A percentile compares a stretch with the other conserved stretches of the same genome.
Evolutionary conservation across 2,329 filamentous ascomycete genomes (phyloP).

Genomic region (Cryphonectria naterciae): DNA sequence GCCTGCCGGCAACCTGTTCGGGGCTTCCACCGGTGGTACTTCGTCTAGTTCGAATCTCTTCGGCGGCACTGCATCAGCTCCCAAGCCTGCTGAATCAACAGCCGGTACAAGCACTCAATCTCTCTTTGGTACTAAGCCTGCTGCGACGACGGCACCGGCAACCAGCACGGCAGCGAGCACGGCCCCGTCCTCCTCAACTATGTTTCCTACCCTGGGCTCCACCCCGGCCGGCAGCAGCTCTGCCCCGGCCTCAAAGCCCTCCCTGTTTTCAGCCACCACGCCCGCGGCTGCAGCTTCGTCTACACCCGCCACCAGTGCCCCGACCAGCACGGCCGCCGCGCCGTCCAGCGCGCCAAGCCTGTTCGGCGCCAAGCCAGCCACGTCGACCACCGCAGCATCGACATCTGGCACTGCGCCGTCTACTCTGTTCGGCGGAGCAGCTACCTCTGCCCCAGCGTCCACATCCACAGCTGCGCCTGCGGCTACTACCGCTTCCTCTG

Average conservation of each 20-base stretch:
- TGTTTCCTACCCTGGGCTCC: conserved; percentile 28
- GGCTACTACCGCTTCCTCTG: conserved; percentile 31
- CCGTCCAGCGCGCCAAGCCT: conserved; percentile 35
- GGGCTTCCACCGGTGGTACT: conserved; percentile 10
- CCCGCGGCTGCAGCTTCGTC: conserved; percentile 32
- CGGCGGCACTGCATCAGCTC: conserved; percentile 25
- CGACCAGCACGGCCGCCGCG: conserved; percentile 32
- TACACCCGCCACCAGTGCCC: conserved; percentile 16
- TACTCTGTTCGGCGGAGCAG: conserved; percentile 34
- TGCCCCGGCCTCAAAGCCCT: conserved; percentile 31
- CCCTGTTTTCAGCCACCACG: conserved; percentile 36
- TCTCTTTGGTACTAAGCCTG: conserved; percentile 49
- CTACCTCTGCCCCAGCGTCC: conserved; percentile 34
- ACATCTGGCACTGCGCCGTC: conserved; percentile 17
- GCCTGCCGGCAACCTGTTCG: conserved; percentile 26
- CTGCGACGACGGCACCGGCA: conserved; percentile 41
- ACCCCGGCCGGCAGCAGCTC: conserved; percentile 18
- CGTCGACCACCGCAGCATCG: conserved; percentile 29
- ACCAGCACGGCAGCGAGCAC: conserved; percentile 24
- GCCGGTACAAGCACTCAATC: conserved; percentile 27
- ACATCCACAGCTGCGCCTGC: conserved; percentile 28
- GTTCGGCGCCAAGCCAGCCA: conserved; percentile 18
- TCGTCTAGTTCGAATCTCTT: conserved; percentile 26
- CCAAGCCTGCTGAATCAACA: conserved; percentile 37
- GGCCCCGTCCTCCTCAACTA: conserved; percentile 28